phyloP scores from a whole-genome alignment of 208 protist species.

The Trypanosoma vivax region DNA sequence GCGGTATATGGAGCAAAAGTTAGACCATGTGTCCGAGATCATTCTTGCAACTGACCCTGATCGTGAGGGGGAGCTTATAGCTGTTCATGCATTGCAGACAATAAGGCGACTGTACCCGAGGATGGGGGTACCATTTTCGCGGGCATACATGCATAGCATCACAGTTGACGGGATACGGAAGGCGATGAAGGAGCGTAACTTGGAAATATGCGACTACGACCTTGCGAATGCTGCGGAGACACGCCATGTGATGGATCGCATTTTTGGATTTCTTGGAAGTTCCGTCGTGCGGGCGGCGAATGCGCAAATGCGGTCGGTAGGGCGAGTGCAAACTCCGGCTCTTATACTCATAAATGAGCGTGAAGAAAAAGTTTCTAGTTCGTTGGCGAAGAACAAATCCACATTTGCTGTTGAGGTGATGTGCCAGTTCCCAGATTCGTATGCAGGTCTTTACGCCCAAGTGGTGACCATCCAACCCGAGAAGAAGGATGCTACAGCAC shows the following conservation, averaged over 20 bases:
- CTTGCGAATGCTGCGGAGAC: slow-evolving; percentile 84
- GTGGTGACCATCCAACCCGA: slow-evolving; percentile 33
- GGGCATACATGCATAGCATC: slow-evolving; percentile 91
- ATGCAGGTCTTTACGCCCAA: slow-evolving; percentile 45
- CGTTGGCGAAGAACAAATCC: slow-evolving; percentile 51
- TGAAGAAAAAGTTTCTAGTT: slow-evolving; percentile 57
- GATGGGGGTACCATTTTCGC: slow-evolving; percentile 70
- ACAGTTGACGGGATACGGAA: slow-evolving; percentile 74
- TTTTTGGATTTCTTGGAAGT: slow-evolving; percentile 90
- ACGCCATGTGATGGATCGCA: slow-evolving; percentile 86
- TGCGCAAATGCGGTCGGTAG: slow-evolving; percentile 85
- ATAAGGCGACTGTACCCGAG: slow-evolving; percentile 74
- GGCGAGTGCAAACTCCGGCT: slow-evolving; percentile 86
- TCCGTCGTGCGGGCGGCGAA: slow-evolving; percentile 83
- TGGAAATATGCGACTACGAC: slow-evolving; percentile 67
- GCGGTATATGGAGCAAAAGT: slow-evolving; percentile 73
- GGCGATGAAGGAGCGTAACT: slow-evolving; percentile 64
- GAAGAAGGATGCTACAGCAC: neutral
- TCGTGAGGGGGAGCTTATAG: slow-evolving; percentile 88
- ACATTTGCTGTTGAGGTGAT: slow-evolving; percentile 45
- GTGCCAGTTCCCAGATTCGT: slow-evolving; percentile 47
- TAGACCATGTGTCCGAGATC: slow-evolving; percentile 77
- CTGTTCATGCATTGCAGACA: slow-evolving; percentile 74
- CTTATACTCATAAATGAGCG: slow-evolving; percentile 82
- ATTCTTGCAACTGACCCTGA: slow-evolving; percentile 89